phyloP scores from a whole-genome alignment of 495 filamentous ascomycete genomes.

The Penicillium psychrofluorescens region DNA sequence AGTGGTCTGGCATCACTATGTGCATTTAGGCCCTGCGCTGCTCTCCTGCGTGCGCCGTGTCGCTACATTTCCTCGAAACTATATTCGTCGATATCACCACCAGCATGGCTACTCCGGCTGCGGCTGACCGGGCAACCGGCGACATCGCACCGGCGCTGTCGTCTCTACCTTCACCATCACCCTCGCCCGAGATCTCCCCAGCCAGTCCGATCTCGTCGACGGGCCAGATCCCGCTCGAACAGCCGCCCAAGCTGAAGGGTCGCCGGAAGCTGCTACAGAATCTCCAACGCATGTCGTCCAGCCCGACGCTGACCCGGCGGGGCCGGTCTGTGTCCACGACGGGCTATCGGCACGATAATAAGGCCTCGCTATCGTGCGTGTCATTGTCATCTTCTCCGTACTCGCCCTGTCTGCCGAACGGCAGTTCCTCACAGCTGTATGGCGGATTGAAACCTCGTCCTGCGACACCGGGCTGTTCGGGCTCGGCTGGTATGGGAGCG shows the following conservation, averaged over 20 bases:
- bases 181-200: conserved; percentile 21
- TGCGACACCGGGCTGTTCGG: conserved; percentile 56
- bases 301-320: conserved; percentile 62
- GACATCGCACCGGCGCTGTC: conserved; percentile 6
- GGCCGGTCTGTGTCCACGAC: conserved; percentile 46
- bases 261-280: conserved; percentile 68
- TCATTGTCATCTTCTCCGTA: conserved; percentile 62
- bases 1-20: no score
- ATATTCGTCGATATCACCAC: not conserved
- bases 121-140: conserved; percentile 8
- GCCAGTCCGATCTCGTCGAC: conserved; percentile 22
- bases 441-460: conserved; percentile 47
- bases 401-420: conserved; percentile 43
- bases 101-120: conserved; percentile 20
- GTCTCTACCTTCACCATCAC: not conserved
- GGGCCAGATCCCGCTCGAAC: conserved; percentile 41
- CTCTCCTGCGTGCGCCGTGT: no score
- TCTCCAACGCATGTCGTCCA: conserved; percentile 84
- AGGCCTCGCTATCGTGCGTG: conserved; percentile 78
- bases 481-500: conserved; percentile 14
- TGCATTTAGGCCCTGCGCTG: no score
- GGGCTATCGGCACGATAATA: conserved; percentile 56
- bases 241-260: conserved; percentile 59
- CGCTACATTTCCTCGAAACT: no score
- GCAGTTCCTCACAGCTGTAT: conserved; percentile 55